Base-by-base conservation (phyloP, 305 asterid genomes). In the Ilex paraguariensis region DNA sequence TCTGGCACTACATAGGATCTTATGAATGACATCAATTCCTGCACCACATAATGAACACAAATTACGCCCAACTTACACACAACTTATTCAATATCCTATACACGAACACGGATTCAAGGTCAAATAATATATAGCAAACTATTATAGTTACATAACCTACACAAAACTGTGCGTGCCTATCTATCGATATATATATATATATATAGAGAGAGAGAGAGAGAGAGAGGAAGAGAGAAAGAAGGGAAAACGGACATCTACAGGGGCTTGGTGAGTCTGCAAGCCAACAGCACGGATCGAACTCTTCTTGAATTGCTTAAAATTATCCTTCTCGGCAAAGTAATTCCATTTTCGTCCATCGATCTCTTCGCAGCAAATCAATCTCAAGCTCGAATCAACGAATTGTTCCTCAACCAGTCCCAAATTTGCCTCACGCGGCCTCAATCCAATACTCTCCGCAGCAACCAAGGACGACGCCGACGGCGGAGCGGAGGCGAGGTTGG, bases 1-100 rank as follows among this genome's bases (percentile, higher is more conserved):
- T 93, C 97, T 7, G 98, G 98, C 51, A 93, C 95, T 15, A 90
- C 98, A 31, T 93, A 93, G n/a, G 98, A 87, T 75, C 90, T 82
- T 57, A 93, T 56, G 65, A 93, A 90, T 16, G 90, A 60, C 80
- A 80, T 64, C 79, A 87, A 69, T 71, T 81, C 98, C 98, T 90
- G 82, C 64, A 54, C 39, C 66, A 72, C 49, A 58, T n/a, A 63
- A 45, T 59, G 39, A 68, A 28, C 54, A 61, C 8, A 66, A 58
- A 57, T 15, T 17, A 44, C 12, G 11, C 17, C 40, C 39, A 72
- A 21, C 28, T 21, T 21, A 21, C 28, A 21, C 28, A 21, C 28
- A 21, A 21, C 28, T 1, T 21, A 21, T 21, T 36, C 42, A 4
- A 36, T 36, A 36, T 36, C 42, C 42, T 36, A 5, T 4, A 36